These are phyloP conservation scores for Corylus avellana DNA, from an alignment of 306 rosid genomes.

Conservation along the genomic window DNA sequence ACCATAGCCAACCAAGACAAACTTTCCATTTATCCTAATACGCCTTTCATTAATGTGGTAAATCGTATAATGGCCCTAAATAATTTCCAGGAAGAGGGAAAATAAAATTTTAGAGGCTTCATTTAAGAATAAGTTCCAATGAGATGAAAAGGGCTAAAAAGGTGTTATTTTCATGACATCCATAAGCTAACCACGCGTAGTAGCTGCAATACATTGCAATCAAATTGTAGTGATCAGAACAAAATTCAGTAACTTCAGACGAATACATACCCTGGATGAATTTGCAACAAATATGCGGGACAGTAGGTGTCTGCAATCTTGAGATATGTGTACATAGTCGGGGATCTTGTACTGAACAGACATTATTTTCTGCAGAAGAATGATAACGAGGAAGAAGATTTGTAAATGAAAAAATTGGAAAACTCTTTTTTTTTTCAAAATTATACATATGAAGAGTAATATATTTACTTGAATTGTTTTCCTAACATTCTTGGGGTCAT, in stretches of 20 bases:
- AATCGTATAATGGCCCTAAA: not conserved
- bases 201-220: slow-evolving; percentile 1
- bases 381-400: not conserved
- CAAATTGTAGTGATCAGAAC: slow-evolving; percentile 13
- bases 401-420: not conserved
- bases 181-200: not conserved
- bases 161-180: not conserved
- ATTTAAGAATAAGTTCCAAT: not conserved
- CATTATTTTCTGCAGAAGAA: slow-evolving; percentile 57
- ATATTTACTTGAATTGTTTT: slow-evolving; percentile 67
- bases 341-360: slow-evolving; percentile 66
- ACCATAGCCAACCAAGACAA: not conserved
- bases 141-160: slow-evolving; percentile 1
- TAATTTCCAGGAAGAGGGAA: not conserved
- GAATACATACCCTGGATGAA: slow-evolving; percentile 55
- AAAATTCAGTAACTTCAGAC: slow-evolving; percentile 9
- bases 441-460: not conserved
- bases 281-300: slow-evolving; percentile 67
- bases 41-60: not conserved
- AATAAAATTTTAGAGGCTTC: not conserved
- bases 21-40: not conserved
- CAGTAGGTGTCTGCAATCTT: slow-evolving; percentile 67
- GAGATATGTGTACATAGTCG: slow-evolving; percentile 76
- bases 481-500: slow-evolving; percentile 73
- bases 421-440: not conserved